phyloP scores from a whole-genome alignment of 2,329 filamentous ascomycete species.

The Fusarium multiceps region DNA sequence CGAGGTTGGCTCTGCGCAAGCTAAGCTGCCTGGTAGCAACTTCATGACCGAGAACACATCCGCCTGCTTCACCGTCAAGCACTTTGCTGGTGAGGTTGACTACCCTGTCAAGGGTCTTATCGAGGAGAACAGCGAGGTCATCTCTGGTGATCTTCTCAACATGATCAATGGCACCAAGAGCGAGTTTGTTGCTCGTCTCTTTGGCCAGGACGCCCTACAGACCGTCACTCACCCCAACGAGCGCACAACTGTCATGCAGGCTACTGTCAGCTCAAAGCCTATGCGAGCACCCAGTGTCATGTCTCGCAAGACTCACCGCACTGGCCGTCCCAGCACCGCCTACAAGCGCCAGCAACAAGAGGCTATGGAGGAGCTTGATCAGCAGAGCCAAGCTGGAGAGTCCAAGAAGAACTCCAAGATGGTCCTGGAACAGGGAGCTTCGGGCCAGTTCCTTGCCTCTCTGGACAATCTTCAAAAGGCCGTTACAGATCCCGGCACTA shows the following conservation, averaged over 20 bases:
- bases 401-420: slow-evolving; percentile 56
- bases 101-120: slow-evolving; percentile 88
- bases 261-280: slow-evolving; percentile 94
- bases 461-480: slow-evolving; percentile 92
- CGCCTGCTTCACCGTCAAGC: slow-evolving; percentile 88
- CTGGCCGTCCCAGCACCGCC: slow-evolving; percentile 49
- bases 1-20: slow-evolving; percentile 77
- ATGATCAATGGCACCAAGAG: slow-evolving; percentile 89
- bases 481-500: slow-evolving; percentile 82
- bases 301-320: slow-evolving; percentile 73
- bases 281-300: slow-evolving; percentile 93
- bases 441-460: slow-evolving; percentile 89
- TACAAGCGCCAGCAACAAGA: slow-evolving; percentile 56
- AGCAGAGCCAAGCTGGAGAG: slow-evolving; percentile 61
- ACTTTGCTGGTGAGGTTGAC: slow-evolving; percentile 96
- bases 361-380: slow-evolving; percentile 60
- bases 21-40: slow-evolving; percentile 86
- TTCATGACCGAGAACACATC: slow-evolving; percentile 85
- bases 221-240: slow-evolving; percentile 95
- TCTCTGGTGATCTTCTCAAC: slow-evolving; percentile 95
- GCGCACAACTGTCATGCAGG: slow-evolving; percentile 90
- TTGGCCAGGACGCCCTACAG: slow-evolving; percentile 94
- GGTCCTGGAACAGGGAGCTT: slow-evolving; percentile 81
- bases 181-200: slow-evolving; percentile 87
- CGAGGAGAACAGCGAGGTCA: slow-evolving; percentile 95